Conservation (phyloP, 768 basidiomycete genomes). For the Gautieria morchelliformis region DNA sequence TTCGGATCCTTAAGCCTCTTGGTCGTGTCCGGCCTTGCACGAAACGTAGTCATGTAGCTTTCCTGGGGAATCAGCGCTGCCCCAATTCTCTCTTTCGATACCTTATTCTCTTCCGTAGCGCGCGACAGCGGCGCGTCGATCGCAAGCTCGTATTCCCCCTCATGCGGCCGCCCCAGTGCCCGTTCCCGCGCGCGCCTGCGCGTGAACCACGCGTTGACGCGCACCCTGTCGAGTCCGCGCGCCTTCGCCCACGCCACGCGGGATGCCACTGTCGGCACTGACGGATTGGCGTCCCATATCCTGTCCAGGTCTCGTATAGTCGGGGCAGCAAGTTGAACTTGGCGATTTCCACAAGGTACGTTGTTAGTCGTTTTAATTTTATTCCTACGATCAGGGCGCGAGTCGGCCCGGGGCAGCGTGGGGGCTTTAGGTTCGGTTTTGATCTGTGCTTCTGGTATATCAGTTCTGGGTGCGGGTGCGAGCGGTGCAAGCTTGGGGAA, state of each 20-base stretch:
- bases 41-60: neutral
- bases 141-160: neutral
- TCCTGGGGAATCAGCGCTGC: neutral
- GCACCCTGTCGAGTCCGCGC: neutral
- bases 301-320: neutral
- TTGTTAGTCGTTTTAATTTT: neutral
- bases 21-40: neutral
- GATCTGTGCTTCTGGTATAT: neutral
- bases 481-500: no score
- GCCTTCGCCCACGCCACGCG: neutral
- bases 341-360: neutral
- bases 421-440: neutral
- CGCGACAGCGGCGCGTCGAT: neutral
- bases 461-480: no score
- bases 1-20: neutral
- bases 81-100: neutral
- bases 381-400: neutral
- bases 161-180: neutral
- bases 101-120: neutral
- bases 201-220: neutral
- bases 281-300: neutral
- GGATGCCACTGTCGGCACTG: neutral
- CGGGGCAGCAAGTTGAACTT: neutral
- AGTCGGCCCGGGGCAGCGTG: neutral
- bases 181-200: neutral